A percentile compares a stretch with the other conserved stretches of the same genome.
Conservation (phyloP, 352 stramenopile genomes). For the Globisporangium spinosum region DNA sequence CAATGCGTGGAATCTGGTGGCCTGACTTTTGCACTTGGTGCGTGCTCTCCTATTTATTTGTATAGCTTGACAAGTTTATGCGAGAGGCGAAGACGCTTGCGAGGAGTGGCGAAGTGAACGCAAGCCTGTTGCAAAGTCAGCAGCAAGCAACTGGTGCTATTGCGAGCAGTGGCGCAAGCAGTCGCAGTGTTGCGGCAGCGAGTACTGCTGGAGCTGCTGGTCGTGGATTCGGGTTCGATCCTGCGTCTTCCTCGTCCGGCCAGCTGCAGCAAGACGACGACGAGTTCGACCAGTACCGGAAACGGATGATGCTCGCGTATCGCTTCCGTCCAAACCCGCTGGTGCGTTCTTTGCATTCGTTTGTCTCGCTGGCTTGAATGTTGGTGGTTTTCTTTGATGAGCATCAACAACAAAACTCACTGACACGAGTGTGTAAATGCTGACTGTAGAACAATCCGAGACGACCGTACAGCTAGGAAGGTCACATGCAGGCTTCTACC, state of each 20-base stretch:
- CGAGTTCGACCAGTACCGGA: constrained; percentile 28
- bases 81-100: constrained; percentile 2
- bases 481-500: too few relatives aligned
- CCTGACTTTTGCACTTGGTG: not conserved
- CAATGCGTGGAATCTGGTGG: not conserved
- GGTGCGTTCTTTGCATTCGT: constrained; percentile 6
- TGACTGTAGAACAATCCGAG: constrained; percentile 20
- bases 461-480: constrained; percentile 19
- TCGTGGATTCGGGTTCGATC: constrained; percentile 8
- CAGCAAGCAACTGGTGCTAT: not conserved
- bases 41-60: not conserved
- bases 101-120: not conserved
- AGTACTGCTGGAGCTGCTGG: not conserved
- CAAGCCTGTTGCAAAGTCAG: not conserved
- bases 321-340: constrained; percentile 24
- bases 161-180: not conserved
- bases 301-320: constrained; percentile 27
- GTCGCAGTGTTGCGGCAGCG: not conserved
- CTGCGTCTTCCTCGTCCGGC: not conserved
- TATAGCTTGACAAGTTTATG: constrained; percentile 18
- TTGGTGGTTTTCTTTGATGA: not conserved
- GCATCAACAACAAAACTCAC: not conserved
- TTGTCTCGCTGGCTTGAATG: not conserved
- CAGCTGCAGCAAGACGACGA: constrained; percentile 19
- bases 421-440: not conserved